phyloP scores from a whole-genome alignment of 2,329 filamentous ascomycete species.

The Aspergillus sp. region DNA sequence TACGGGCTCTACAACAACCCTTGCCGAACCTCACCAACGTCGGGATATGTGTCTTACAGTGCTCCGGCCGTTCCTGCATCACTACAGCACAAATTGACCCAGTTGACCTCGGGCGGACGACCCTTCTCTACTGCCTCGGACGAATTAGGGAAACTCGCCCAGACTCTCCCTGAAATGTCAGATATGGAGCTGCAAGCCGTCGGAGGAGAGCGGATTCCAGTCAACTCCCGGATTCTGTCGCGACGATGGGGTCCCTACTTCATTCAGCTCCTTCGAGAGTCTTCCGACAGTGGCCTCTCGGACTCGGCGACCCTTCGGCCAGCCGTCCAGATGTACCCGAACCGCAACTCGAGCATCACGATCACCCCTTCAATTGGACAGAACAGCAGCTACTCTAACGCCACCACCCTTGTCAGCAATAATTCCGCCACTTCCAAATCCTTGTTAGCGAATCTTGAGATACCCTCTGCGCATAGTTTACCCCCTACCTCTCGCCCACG shows the following conservation, averaged over 20 bases:
- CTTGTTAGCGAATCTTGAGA: slow-evolving; percentile 44
- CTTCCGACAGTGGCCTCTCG: slow-evolving; percentile 64
- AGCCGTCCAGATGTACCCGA: slow-evolving; percentile 53
- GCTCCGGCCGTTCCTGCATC: slow-evolving; percentile 61
- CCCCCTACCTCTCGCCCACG: slow-evolving; percentile 67
- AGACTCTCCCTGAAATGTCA: slow-evolving; percentile 77
- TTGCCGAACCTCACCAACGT: slow-evolving; percentile 71
- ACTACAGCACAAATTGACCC: slow-evolving; percentile 47
- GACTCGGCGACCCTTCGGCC: slow-evolving; percentile 75
- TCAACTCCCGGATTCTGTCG: slow-evolving; percentile 85
- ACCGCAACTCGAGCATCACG: slow-evolving; percentile 78
- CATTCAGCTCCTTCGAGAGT: slow-evolving; percentile 83
- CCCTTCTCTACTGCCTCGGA: slow-evolving; percentile 74
- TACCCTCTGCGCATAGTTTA: slow-evolving; percentile 53
- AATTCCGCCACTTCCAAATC: slow-evolving; percentile 28
- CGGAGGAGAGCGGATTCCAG: slow-evolving; percentile 84
- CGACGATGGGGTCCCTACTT: slow-evolving; percentile 95
- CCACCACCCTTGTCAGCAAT: slow-evolving; percentile 39
- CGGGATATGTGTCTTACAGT: slow-evolving; percentile 81
- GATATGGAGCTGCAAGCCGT: slow-evolving; percentile 97
- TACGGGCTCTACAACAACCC: slow-evolving; percentile 98
- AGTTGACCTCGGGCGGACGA: slow-evolving; percentile 69
- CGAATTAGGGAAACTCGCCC: slow-evolving; percentile 77
- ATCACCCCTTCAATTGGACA: slow-evolving; percentile 63
- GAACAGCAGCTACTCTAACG: slow-evolving; percentile 41